Evolutionary conservation across 495 filamentous ascomycete species (phyloP).

Genomic region (Extremus antarcticus): DNA sequence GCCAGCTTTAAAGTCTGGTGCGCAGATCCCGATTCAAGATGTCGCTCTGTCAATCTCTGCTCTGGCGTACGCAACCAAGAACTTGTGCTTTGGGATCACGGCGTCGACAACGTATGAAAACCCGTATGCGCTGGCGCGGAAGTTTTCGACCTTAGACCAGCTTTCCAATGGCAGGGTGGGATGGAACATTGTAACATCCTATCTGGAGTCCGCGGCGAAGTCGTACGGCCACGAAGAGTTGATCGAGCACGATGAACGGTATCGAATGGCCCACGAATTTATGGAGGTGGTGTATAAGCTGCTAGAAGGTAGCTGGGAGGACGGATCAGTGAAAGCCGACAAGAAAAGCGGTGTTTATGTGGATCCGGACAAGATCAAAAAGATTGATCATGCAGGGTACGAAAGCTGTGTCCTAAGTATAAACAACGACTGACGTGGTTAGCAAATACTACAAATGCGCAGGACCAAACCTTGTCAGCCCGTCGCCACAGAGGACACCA

Average conservation of each 20-base stretch:
- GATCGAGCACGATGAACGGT: slow-evolving; percentile 54
- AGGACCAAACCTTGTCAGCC: slow-evolving; percentile 52
- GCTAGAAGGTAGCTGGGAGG: slow-evolving; percentile 55
- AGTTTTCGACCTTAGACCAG: slow-evolving; percentile 54
- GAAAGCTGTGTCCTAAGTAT: background rate
- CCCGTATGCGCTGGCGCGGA: slow-evolving; percentile 52
- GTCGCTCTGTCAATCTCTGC: slow-evolving; percentile 23
- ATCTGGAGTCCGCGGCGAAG: slow-evolving; percentile 51
- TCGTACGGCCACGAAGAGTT: slow-evolving; percentile 47
- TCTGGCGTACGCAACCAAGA: slow-evolving; percentile 33
- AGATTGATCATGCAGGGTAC: slow-evolving; percentile 52
- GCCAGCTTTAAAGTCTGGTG: slow-evolving; percentile 47
- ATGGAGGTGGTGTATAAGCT: slow-evolving; percentile 57
- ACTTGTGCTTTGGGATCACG: slow-evolving; percentile 57
- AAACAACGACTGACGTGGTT: background rate
- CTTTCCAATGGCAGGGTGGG: slow-evolving; percentile 51
- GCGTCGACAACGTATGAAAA: slow-evolving; percentile 52
- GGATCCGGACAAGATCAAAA: slow-evolving; percentile 43
- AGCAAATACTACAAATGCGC: slow-evolving; percentile 51
- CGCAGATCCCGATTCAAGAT: slow-evolving; percentile 57
- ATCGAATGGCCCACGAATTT: slow-evolving; percentile 56
- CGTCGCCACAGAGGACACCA: slow-evolving; percentile 55
- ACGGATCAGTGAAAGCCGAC: slow-evolving; percentile 50
- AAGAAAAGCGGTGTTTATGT: slow-evolving; percentile 44
- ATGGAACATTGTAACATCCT: slow-evolving; percentile 58